Base-by-base conservation (phyloP, 305 asterid genomes). In the Ilex paraguariensis region DNA sequence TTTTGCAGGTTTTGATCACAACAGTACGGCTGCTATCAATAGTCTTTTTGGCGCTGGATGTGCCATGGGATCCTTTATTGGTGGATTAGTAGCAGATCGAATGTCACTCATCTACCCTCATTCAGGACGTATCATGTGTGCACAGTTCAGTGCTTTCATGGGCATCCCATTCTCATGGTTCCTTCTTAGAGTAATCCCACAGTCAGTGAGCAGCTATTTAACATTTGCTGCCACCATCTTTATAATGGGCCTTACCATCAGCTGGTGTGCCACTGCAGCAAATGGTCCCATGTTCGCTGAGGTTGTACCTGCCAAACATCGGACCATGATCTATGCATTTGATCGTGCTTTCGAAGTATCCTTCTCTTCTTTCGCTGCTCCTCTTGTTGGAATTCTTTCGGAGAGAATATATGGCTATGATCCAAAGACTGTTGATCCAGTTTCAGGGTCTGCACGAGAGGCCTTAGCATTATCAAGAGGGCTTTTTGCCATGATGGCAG, bases 241-340 rank as follows among this genome's bases (percentile, higher is more conserved):
- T 78, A n/a, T 81, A 54, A 92, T 89, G 98, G 98, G 98, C 36
- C 86, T 92, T 17, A 82, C 81, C 42, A 84, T 92, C 56, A 89
- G 98, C 81, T 92, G 98, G 98, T 72, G 83, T 62, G 91, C 86
- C 12, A 87, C 95, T 1, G 98, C 97, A 44, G 71, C 95, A 4
- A 92, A 87, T 54, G 97, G 88, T 48, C 98, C 98, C 4, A 87
- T 92, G 95, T 92, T 92, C 36, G 98, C 97, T 3, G 97, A 92
- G 81, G 96, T 92, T 31, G 98, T 89, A 75, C 98, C 97, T 10
- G 58, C 95, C 59, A 89, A 69, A 63, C 90, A 92, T 59, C 93
- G 97, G 11, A 89, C 98, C 45, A 92, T 92, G 98, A 82, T 92
- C 10, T 92, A 89, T 40, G 97, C 98, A 13, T 85, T 87, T 62